Percentiles rank a stretch among this genome's conserved stretches.
phyloP scores from a whole-genome alignment of 441 rosid genomes.

The Aquilaria agallochum region DNA sequence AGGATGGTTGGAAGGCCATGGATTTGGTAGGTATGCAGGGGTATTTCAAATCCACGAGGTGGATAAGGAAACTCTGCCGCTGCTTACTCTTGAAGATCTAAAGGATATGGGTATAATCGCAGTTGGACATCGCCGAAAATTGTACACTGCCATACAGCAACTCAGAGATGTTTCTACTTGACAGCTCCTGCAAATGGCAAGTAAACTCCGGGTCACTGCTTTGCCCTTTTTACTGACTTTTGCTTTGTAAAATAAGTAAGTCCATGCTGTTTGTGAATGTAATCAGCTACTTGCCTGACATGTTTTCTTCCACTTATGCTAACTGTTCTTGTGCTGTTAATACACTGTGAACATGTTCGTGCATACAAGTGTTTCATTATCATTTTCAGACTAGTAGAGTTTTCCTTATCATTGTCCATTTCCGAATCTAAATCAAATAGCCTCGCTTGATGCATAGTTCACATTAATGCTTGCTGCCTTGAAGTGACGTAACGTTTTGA shows the following conservation, averaged over 20 bases:
- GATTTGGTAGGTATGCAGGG: conserved; percentile 43
- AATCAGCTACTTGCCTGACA: conserved; percentile 7
- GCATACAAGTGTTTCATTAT: too few species aligned
- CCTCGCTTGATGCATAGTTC: too few species aligned
- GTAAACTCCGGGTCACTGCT: conserved; percentile 6
- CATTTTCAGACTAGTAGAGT: too few species aligned
- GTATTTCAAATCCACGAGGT: conserved; percentile 53
- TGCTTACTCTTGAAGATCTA: conserved; percentile 57
- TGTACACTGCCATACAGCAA: conserved; percentile 41
- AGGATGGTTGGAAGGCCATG: conserved; percentile 48
- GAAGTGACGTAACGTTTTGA: too few species aligned
- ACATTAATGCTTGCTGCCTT: too few species aligned
- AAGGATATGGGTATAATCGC: conserved; percentile 55
- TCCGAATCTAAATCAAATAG: too few species aligned
- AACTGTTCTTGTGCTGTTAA: too few species aligned
- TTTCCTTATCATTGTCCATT: too few species aligned
- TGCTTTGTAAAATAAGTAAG: conserved; percentile 21
- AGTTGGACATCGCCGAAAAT: conserved; percentile 52
- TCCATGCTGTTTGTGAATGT: conserved; percentile 1
- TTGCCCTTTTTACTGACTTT: conserved; percentile 7
- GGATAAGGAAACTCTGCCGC: conserved; percentile 44
- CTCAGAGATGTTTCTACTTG: conserved; percentile 22
- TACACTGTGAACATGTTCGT: too few species aligned
- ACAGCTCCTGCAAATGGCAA: conserved; percentile 6
- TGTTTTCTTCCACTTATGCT: conserved; percentile 9